These are phyloP conservation scores for Diaporthe capsici DNA, from an alignment of 2,329 filamentous ascomycete genomes.

Conservation along the genomic window DNA sequence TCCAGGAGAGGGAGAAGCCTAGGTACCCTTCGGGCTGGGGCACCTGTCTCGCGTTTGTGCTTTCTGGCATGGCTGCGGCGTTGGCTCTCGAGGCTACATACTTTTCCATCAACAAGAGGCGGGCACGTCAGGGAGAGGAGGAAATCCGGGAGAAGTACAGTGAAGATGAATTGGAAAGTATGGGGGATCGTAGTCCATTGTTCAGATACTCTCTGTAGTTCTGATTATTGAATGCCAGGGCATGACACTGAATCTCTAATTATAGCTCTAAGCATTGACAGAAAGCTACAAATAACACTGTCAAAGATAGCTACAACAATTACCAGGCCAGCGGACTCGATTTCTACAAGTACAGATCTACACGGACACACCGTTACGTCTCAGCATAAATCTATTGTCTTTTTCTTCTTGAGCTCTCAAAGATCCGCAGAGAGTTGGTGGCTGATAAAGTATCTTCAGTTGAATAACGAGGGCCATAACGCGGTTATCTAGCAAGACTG, in stretches of 20 bases:
- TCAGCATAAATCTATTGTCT: too few relatives aligned
- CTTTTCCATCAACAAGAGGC: neutral
- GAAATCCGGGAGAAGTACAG: neutral
- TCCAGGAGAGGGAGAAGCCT: neutral
- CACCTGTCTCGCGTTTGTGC: neutral
- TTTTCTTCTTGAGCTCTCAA: too few relatives aligned
- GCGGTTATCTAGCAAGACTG: too few relatives aligned
- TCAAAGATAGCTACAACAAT: neutral
- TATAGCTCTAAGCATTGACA: too few relatives aligned
- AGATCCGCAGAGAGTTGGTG: too few relatives aligned
- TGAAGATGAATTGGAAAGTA: neutral
- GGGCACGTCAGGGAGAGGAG: neutral
- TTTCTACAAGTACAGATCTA: neutral
- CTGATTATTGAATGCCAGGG: neutral
- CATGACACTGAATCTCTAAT: neutral
- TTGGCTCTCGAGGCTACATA: neutral
- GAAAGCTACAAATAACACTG: neutral
- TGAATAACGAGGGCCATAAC: too few relatives aligned
- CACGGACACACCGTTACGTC: neutral
- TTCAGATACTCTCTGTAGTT: conserved; percentile 3
- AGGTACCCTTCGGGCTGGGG: conserved; percentile 5
- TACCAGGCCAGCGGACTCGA: neutral
- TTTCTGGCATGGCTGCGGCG: neutral
- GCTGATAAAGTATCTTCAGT: too few relatives aligned
- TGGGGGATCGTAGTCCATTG: conserved; percentile 2